Base-by-base conservation (phyloP, 2,329 filamentous ascomycete genomes). In the Diaporthe ampelina region DNA sequence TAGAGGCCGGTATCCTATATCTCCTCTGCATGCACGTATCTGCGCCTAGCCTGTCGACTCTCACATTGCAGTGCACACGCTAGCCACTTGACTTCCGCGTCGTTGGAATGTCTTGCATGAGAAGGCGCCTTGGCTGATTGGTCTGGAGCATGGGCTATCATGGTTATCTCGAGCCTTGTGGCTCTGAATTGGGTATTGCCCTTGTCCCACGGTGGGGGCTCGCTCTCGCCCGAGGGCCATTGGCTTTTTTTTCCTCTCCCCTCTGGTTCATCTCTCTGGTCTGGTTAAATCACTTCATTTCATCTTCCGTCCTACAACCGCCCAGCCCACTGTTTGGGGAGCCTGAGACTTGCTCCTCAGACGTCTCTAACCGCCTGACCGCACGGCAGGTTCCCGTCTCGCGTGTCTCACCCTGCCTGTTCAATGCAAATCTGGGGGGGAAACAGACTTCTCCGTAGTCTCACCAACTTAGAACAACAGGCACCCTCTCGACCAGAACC, bases 101-200 rank as follows among this genome's bases (percentile, higher is more conserved):
- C n/a, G 63, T 50, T 67, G 45, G 63, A 52, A 67, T 67, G 63
- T 67, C 63, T 67, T 67, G 61, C 63, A 67, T 52, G 45, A 67
- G 63, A 52, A 59, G n/a, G 43, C 63, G 63, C 45, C 63, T 67
- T 52, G 63, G 63, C 45, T 67, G 63, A 67, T 67, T 67, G 63
- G 63, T 52, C 63, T 52, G 29, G 45, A 37, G 45, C 21, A 6
- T 13, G 32, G 29, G 63, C 63, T 54, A 67, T 54, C 63, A 67
- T 52, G 61, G 61, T 29, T 52, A 37, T 67, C 61, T 67, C 61
- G 43, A 43, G 43, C 61, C 26, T 50, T 26, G 57, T 26, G 32
- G 56, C 37, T 32, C 56, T 58, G 56, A 58, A 24, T 58, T 59
- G 32, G 56, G 21, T 11, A 2, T 13, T 24, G 59, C 26, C 15